Evolutionary conservation across 2,329 filamentous ascomycete species (phyloP).

Genomic region (Pseudophaeomoniella oleicola): DNA sequence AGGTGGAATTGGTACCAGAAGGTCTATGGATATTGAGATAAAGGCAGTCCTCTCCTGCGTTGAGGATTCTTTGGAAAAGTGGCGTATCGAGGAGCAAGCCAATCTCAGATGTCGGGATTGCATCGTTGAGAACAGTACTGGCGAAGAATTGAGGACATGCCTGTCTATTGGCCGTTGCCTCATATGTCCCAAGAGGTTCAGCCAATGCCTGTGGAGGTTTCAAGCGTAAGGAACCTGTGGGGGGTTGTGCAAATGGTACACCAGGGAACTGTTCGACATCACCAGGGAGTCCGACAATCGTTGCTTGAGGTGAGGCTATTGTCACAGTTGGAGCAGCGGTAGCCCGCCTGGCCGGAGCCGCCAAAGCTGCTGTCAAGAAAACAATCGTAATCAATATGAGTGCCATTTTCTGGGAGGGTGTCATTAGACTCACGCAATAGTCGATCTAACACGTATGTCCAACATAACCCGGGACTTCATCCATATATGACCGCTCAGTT

Average conservation of each 20-base stretch:
- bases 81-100: slow-evolving; percentile 39
- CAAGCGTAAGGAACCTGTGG: slow-evolving; percentile 50
- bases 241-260: slow-evolving; percentile 62
- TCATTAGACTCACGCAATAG: no score
- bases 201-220: slow-evolving; percentile 51
- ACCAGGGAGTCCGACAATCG: background rate
- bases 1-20: slow-evolving; percentile 28
- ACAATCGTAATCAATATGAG: background rate
- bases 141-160: background rate
- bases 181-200: slow-evolving; percentile 42
- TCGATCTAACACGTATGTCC: no score
- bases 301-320: slow-evolving; percentile 1
- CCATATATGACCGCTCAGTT: no score
- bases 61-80: slow-evolving; percentile 27
- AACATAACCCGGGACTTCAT: no score
- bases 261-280: slow-evolving; percentile 54
- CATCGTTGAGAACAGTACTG: slow-evolving; percentile 16
- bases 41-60: slow-evolving; percentile 41
- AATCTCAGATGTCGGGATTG: slow-evolving; percentile 29
- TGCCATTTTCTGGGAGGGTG: no score
- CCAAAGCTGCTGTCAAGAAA: background rate
- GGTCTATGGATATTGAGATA: slow-evolving; percentile 49
- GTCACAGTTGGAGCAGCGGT: slow-evolving; percentile 11
- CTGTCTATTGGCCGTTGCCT: slow-evolving; percentile 37
- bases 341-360: slow-evolving; percentile 3